Conservation (phyloP, 768 basidiomycete species). For the Suillus fuscotomentosus region DNA sequence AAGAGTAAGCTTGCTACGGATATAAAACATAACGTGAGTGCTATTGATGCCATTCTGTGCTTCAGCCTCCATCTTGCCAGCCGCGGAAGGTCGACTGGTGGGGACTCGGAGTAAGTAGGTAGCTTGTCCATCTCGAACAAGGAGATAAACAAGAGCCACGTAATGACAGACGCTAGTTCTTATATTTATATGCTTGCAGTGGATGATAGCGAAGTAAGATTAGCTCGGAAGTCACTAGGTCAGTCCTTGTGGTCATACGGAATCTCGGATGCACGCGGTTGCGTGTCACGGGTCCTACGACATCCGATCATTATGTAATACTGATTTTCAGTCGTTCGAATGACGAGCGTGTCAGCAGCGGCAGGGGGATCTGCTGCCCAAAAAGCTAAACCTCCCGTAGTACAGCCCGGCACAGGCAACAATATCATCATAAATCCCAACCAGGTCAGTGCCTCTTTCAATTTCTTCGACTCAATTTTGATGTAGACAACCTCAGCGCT, state of each 20-base stretch:
- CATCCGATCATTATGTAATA: too few relatives aligned
- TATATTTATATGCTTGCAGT: neutral
- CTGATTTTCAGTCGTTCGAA: too few relatives aligned
- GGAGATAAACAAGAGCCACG: neutral
- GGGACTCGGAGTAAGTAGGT: conserved; percentile 15
- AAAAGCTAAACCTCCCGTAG: conserved; percentile 47
- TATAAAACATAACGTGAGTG: conserved; percentile 19
- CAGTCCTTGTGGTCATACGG: neutral
- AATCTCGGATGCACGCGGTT: neutral
- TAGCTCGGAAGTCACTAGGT: neutral
- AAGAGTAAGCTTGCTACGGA: conserved; percentile 17
- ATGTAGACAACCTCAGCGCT: conserved; percentile 46
- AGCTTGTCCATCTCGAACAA: conserved; percentile 26
- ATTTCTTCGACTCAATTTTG: neutral
- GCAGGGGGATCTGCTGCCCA: neutral
- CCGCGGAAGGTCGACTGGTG: conserved; percentile 10
- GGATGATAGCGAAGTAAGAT: neutral
- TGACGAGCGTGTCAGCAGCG: neutral
- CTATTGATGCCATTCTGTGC: conserved; percentile 8
- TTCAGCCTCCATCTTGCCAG: conserved; percentile 8
- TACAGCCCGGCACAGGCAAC: conserved; percentile 63
- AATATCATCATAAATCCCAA: conserved; percentile 62
- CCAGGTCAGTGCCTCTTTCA: conserved; percentile 40
- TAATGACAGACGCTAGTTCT: neutral
- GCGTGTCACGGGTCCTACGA: neutral